These are phyloP conservation scores for Hamigera avellanea DNA, from an alignment of 495 filamentous ascomycete species.

Conservation along the genomic window DNA sequence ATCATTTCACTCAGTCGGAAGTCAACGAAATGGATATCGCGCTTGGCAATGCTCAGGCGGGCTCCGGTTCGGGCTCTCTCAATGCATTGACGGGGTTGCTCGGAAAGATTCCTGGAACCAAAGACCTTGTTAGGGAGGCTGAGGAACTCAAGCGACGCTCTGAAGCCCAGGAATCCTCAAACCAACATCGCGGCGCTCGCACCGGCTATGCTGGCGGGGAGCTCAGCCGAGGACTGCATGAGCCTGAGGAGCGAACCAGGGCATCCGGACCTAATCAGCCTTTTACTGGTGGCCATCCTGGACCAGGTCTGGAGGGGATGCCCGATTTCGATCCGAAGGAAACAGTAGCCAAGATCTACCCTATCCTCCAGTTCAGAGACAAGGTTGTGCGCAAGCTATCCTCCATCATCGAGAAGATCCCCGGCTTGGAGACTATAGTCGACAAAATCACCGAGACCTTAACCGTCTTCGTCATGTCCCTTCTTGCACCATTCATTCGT, in stretches of 20 bases:
- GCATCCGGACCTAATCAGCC: conserved; percentile 5
- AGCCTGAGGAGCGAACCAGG: conserved; percentile 4
- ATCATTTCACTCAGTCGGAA: conserved; percentile 93
- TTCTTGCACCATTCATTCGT: conserved; percentile 79
- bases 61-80: conserved; percentile 32
- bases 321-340: conserved; percentile 74
- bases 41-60: conserved; percentile 47
- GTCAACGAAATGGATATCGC: conserved; percentile 78
- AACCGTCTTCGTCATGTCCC: conserved; percentile 78
- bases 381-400: conserved; percentile 77
- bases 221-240: conserved; percentile 4
- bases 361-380: conserved; percentile 88
- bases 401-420: conserved; percentile 79
- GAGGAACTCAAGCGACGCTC: conserved; percentile 62
- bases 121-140: conserved; percentile 67
- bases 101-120: conserved; percentile 66
- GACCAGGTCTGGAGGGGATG: conserved; percentile 54
- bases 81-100: conserved; percentile 60
- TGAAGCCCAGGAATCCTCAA: conserved; percentile 60
- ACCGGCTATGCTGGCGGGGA: conserved; percentile 19
- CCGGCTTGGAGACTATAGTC: conserved; percentile 72
- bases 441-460: conserved; percentile 88
- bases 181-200: conserved; percentile 23
- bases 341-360: conserved; percentile 76
- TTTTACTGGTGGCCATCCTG: conserved; percentile 15